Evolutionary conservation across 139 green algal species (phyloP), one percentile per base, ranked within the genome.

Genomic region (Choricystis sp.): DNA sequence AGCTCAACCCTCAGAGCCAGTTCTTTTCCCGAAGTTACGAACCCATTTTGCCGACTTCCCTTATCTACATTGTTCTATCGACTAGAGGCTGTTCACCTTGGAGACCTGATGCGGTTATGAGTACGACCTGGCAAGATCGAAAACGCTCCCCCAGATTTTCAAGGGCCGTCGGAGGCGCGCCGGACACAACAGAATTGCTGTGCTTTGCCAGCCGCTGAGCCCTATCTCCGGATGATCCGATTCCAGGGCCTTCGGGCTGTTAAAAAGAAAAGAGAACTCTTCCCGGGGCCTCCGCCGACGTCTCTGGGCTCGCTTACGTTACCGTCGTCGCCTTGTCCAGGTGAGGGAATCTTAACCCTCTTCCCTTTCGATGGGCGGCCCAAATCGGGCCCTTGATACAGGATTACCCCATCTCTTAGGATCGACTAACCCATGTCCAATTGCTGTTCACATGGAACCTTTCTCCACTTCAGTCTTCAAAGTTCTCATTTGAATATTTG

Each of bases 241-340:
- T 89, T 90, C 82, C 82, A 90, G 77, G 85, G 82, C 76, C 69
- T 80, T 85, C 75, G 80, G 74, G 75, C 78, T 82, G 85, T 92
- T 87, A 92, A 91, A 83, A 89, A 94, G 85, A 91, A 94, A 91
- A 94, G 85, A 91, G 78, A 94, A 94, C 86, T 91, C 86, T 91
- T 86, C 81, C 83, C 79, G 79, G 82, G 77, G 78, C 79, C 77
- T 77, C 72, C 77, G 81, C 84, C 82, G 84, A 76, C 76, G 82
- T 94, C 81, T 86, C 72, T 75, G 76, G 75, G 81, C 79, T 90
- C 81, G 76, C 40, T 52, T 52, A 52, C 40, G 40, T 52, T 52
- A 52, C 40, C 40, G 40, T 52, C 40, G 75, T 72, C 75, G 73
- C 83, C 85, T 75, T 78, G 73, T 91, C 81, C 80, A 81, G 80